Conservation (phyloP, 176 grass and related monocot genomes). For the Eleusine coracana region DNA sequence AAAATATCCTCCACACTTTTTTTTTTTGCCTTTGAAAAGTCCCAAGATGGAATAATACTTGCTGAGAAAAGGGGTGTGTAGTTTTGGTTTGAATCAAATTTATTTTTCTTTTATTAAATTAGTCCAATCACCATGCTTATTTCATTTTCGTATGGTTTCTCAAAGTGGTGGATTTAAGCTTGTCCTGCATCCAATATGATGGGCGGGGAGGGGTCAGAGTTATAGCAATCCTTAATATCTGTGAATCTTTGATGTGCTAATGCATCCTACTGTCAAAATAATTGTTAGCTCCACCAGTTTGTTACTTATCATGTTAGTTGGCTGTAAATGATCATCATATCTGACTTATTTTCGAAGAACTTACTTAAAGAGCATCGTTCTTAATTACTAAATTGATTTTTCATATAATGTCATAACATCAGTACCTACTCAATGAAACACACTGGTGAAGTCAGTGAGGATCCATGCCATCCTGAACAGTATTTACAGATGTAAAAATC, state of each 20-base stretch:
- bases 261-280: conserved; percentile 12
- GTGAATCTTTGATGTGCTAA: not conserved
- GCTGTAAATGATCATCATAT: not conserved
- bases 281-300: conserved; percentile 1
- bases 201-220: not conserved
- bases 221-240: conserved; percentile 1
- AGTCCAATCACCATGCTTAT: not conserved
- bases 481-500: not conserved
- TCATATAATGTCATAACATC: not conserved
- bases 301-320: not conserved
- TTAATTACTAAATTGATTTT: not conserved
- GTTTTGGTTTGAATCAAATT: conserved; percentile 4
- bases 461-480: conserved; percentile 1
- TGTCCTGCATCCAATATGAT: conserved; percentile 23
- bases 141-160: conserved; percentile 23
- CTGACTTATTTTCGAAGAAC: not conserved
- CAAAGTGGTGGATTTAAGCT: not conserved
- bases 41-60: conserved; percentile 9
- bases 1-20: not conserved
- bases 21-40: not conserved
- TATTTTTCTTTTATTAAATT: conserved; percentile 13
- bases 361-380: not conserved
- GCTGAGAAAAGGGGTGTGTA: not conserved
- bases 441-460: not conserved
- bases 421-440: conserved; percentile 10